Conservation (phyloP, 1,284 basidiomycete genomes). For the Schizopora paradoxa region DNA sequence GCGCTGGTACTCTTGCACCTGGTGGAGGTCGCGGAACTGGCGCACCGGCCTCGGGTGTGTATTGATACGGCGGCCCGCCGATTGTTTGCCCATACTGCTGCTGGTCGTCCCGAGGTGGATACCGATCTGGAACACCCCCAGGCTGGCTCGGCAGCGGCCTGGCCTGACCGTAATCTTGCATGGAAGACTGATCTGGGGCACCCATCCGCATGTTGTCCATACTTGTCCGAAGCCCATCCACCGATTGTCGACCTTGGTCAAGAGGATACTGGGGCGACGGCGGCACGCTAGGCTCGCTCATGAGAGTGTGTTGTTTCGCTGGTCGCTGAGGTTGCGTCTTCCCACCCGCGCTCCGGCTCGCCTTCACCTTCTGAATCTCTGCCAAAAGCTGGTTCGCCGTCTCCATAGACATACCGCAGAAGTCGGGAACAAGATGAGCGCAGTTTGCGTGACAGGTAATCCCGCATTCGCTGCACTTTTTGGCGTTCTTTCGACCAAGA, state of each 20-base stretch:
- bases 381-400: conserved; percentile 92
- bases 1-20: conserved; percentile 13
- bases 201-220: conserved; percentile 12
- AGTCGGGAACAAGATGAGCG: conserved; percentile 97
- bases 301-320: conserved; percentile 1
- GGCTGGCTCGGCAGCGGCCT: not conserved
- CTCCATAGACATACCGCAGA: conserved; percentile 99
- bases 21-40: conserved; percentile 10
- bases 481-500: conserved; percentile 93
- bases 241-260: conserved; percentile 16
- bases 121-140: not conserved
- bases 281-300: not conserved
- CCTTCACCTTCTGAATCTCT: conserved; percentile 80
- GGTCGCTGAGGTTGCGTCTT: conserved; percentile 34
- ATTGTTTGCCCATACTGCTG: conserved; percentile 14
- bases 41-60: conserved; percentile 8
- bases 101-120: not conserved
- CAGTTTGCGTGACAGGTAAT: conserved; percentile 98
- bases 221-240: conserved; percentile 11
- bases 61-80: conserved; percentile 17
- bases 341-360: conserved; percentile 51
- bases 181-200: conserved; percentile 5
- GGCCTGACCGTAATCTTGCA: conserved; percentile 6
- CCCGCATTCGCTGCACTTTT: conserved; percentile 93
- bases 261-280: conserved; percentile 23